Percentiles rank a stretch among this genome's conserved stretches.
phyloP scores from a whole-genome alignment of 371 early-diverging fungal species.

The Caulochytrium protostelioides region DNA sequence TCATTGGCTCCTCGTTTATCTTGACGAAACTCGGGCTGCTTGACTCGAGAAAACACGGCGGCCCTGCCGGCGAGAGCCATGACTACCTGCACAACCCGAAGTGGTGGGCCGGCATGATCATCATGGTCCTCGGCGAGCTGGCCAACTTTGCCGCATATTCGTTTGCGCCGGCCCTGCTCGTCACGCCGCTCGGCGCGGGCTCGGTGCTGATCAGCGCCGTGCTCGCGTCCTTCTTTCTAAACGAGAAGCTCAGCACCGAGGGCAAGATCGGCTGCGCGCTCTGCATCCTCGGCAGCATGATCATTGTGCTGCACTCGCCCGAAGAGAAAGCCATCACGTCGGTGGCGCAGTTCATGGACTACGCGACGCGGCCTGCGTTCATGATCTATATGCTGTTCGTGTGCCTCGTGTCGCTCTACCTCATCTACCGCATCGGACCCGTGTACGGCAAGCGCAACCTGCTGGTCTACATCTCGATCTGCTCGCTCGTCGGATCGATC shows the following conservation, averaged over 20 bases:
- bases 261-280: constrained; percentile 80
- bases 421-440: constrained; percentile 61
- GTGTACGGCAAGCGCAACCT: constrained; percentile 51
- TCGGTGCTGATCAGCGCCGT: constrained; percentile 67
- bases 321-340: constrained; percentile 54
- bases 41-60: constrained; percentile 33
- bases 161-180: constrained; percentile 75
- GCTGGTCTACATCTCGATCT: constrained; percentile 56
- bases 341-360: constrained; percentile 53
- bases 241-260: constrained; percentile 55
- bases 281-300: constrained; percentile 67
- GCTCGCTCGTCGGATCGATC: constrained; percentile 60
- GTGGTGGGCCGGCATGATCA: constrained; percentile 83
- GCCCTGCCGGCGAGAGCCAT: constrained; percentile 54
- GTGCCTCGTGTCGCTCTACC: constrained; percentile 28
- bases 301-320: constrained; percentile 73
- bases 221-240: constrained; percentile 67
- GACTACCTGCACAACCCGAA: constrained; percentile 56
- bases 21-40: constrained; percentile 78
- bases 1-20: constrained; percentile 85
- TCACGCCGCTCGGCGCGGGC: constrained; percentile 72
- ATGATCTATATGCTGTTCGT: constrained; percentile 48
- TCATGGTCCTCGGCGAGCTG: constrained; percentile 75
- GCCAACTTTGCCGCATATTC: constrained; percentile 85
- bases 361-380: constrained; percentile 63